A percentile compares a stretch with the other conserved stretches of the same genome.
Conservation (phyloP, 176 grass and related monocot genomes). For the Aegilops sharonensis region DNA sequence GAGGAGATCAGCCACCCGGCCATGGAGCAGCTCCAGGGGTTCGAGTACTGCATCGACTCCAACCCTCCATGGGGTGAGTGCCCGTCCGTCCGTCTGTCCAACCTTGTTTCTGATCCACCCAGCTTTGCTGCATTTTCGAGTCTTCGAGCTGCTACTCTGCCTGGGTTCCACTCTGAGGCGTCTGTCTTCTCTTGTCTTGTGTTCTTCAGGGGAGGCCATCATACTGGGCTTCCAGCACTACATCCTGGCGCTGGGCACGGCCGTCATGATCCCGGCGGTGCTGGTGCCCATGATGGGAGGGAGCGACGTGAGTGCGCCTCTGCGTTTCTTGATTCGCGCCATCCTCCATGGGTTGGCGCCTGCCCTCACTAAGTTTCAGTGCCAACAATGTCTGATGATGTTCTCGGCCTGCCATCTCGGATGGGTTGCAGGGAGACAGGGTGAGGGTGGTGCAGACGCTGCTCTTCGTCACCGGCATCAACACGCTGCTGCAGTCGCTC, state of each 20-base stretch:
- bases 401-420: neutral
- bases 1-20: constrained; percentile 87
- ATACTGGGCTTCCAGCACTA: constrained; percentile 95
- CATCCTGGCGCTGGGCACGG: constrained; percentile 81
- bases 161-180: constrained; percentile 29
- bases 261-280: constrained; percentile 84
- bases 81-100: neutral
- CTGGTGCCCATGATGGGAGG: constrained; percentile 93
- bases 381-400: neutral
- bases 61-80: constrained; percentile 89
- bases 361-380: neutral
- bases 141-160: neutral
- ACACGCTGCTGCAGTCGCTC: constrained; percentile 93
- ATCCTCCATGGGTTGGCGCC: neutral
- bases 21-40: constrained; percentile 96
- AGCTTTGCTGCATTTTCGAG: neutral
- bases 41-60: constrained; percentile 96
- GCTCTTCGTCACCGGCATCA: constrained; percentile 94
- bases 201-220: constrained; percentile 70
- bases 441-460: constrained; percentile 96
- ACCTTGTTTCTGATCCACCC: neutral
- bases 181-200: constrained; percentile 6
- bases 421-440: constrained; percentile 73
- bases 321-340: neutral
- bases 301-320: constrained; percentile 57